Conservation (phyloP, 2,329 filamentous ascomycete species). For the Cladosporium sp. region DNA sequence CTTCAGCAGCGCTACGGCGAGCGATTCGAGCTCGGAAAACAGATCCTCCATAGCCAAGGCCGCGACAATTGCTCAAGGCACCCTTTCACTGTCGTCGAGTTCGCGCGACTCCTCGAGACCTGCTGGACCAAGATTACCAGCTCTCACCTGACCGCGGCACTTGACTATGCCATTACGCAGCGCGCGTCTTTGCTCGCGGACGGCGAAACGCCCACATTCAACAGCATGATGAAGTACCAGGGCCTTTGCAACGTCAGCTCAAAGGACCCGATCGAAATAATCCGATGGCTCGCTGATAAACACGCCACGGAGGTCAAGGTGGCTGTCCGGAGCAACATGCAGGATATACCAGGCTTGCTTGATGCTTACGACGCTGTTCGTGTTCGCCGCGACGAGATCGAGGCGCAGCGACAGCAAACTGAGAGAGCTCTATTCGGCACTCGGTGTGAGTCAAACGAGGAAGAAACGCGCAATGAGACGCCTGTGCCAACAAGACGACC, state of each 20-base stretch:
- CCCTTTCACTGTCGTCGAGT: constrained; percentile 14
- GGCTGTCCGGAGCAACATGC: background rate
- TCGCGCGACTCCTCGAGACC: constrained; percentile 20
- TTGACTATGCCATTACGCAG: constrained; percentile 20
- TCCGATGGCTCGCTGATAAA: constrained; percentile 10
- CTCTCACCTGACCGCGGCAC: constrained; percentile 13
- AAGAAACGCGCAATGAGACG: background rate
- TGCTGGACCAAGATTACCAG: constrained; percentile 20
- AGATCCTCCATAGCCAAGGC: constrained; percentile 18
- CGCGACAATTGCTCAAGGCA: constrained; percentile 8
- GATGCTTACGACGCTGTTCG: background rate
- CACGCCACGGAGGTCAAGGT: constrained; percentile 11
- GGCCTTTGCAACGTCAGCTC: background rate
- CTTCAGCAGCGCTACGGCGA: constrained; percentile 15
- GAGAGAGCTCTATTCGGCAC: background rate
- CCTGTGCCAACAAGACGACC: background rate
- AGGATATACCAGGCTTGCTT: background rate
- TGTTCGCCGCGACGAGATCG: background rate
- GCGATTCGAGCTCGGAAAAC: constrained; percentile 10
- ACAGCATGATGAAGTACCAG: background rate
- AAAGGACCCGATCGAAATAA: constrained; percentile 4
- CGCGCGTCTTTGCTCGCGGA: background rate
- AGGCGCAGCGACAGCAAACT: too few relatives aligned
- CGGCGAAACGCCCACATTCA: background rate
- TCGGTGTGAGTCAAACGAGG: background rate